These are phyloP conservation scores for Lactuca saligna DNA, from an alignment of 129 eudicot species.

Conservation along the genomic window DNA sequence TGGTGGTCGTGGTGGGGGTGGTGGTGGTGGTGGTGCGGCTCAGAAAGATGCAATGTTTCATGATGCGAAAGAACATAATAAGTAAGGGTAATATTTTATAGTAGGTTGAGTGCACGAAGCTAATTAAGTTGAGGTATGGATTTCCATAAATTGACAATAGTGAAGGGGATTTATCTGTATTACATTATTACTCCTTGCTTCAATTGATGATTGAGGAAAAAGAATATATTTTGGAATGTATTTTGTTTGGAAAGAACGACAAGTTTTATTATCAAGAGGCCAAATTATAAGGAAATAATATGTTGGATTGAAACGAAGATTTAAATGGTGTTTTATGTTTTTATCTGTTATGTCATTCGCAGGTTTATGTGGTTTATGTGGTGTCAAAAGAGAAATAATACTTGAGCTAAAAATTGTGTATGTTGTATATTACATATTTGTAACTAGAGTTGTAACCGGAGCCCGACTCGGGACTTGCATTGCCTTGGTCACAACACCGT, in stretches of 20 bases:
- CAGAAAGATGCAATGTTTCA: constrained; percentile 14
- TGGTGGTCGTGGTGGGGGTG: background rate
- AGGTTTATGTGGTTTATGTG: background rate
- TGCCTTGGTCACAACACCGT: too few relatives aligned
- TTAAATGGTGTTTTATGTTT: background rate
- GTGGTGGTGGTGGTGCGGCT: constrained; percentile 1
- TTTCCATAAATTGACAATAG: background rate
- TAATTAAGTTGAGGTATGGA: background rate
- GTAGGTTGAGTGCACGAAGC: background rate
- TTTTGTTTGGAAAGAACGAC: background rate
- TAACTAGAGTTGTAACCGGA: too few relatives aligned
- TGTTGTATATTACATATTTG: too few relatives aligned
- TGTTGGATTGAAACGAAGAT: background rate
- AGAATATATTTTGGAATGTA: background rate
- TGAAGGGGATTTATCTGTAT: background rate
- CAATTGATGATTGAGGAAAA: background rate
- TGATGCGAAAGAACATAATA: constrained; percentile 2
- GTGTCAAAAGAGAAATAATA: too few relatives aligned
- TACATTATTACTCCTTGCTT: background rate
- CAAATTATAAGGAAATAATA: background rate
- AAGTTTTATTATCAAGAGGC: background rate
- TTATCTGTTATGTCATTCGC: background rate
- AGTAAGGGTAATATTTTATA: background rate
- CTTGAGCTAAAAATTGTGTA: too few relatives aligned
- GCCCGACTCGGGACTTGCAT: too few relatives aligned